Evolutionary conservation across 2,329 filamentous ascomycete species (phyloP).

Genomic region (Hypoxylon sp.): DNA sequence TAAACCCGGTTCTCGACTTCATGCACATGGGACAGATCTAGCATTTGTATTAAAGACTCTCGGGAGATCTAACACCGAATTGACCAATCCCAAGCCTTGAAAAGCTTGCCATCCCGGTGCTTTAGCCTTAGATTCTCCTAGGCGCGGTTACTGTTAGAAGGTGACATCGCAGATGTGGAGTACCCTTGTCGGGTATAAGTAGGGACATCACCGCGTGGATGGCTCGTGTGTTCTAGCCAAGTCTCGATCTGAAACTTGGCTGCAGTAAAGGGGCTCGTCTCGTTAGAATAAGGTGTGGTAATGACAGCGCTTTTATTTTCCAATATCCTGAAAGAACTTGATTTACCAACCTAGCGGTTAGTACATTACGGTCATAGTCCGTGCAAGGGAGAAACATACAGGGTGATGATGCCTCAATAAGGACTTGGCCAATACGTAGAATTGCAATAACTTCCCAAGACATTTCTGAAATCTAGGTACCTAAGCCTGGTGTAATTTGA

Average conservation of each 20-base stretch:
- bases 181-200: slow-evolving; percentile 14
- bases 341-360: no score
- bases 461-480: no score
- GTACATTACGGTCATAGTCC: no score
- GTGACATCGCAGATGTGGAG: slow-evolving; percentile 28
- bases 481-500: neutral
- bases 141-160: slow-evolving; percentile 23
- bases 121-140: slow-evolving; percentile 31
- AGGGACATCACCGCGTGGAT: slow-evolving; percentile 13
- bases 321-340: neutral
- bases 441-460: no score
- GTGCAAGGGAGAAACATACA: no score
- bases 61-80: slow-evolving; percentile 38
- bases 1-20: slow-evolving; percentile 21
- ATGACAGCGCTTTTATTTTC: neutral
- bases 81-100: slow-evolving; percentile 25
- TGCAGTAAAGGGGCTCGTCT: neutral
- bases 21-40: slow-evolving; percentile 16
- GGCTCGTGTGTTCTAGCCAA: slow-evolving; percentile 2
- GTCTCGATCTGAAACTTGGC: slow-evolving; percentile 6
- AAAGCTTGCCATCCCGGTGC: slow-evolving; percentile 25
- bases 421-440: no score
- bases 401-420: no score
- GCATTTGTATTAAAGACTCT: slow-evolving; percentile 34
- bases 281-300: neutral